Evolutionary conservation across 1,284 basidiomycete species (phyloP).

Genomic region (Austropuccinia psidii): DNA sequence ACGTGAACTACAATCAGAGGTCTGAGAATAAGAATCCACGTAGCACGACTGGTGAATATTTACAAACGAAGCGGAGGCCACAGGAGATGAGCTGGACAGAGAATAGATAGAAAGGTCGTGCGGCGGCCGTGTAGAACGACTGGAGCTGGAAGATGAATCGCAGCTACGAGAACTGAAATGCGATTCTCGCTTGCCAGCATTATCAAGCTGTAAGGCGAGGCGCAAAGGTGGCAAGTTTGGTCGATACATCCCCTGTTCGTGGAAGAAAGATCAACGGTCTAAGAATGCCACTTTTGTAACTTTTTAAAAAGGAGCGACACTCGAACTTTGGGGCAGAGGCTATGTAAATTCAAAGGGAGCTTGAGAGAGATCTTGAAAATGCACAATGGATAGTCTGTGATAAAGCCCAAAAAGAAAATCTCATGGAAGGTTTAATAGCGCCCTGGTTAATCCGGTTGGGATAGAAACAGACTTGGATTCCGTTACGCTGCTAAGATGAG

Average conservation of each 20-base stretch:
- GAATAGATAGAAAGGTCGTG: slow-evolving; percentile 31
- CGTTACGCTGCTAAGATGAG: too few relatives aligned
- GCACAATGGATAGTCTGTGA: too few relatives aligned
- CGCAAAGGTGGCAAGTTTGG: slow-evolving; percentile 28
- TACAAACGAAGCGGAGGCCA: neutral
- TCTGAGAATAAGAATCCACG: neutral
- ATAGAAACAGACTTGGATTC: too few relatives aligned
- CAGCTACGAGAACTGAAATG: neutral
- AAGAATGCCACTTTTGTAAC: too few relatives aligned
- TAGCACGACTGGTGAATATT: neutral
- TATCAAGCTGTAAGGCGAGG: slow-evolving; percentile 6
- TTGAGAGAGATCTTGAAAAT: too few relatives aligned
- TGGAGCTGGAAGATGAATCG: neutral
- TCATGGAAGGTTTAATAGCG: too few relatives aligned
- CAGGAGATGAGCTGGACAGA: neutral
- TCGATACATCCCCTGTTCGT: slow-evolving; percentile 28
- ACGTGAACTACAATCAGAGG: neutral
- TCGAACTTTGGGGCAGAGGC: too few relatives aligned
- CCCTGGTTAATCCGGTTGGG: too few relatives aligned
- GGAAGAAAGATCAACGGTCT: too few relatives aligned
- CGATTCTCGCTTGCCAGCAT: neutral
- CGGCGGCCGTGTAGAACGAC: neutral
- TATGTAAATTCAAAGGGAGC: too few relatives aligned
- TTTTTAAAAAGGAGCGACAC: too few relatives aligned
- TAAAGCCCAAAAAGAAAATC: too few relatives aligned